phyloP scores from a whole-genome alignment of 2,329 filamentous ascomycete genomes.

The Blastomyces emzantsi region DNA sequence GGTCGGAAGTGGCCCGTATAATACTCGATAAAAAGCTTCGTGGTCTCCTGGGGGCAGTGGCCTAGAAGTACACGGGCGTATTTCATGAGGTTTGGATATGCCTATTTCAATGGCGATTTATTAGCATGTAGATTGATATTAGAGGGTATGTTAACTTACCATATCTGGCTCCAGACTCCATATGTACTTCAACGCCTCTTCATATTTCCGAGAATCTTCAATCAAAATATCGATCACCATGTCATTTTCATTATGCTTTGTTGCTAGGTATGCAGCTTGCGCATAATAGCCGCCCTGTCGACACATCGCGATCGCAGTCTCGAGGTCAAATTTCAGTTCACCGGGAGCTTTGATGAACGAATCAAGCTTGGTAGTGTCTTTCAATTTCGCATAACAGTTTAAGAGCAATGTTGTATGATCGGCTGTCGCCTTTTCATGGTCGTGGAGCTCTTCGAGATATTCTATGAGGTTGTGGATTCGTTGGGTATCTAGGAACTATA shows the following conservation, averaged over 20 bases:
- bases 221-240: constrained; percentile 93
- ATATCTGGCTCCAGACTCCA: constrained; percentile 73
- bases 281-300: constrained; percentile 94
- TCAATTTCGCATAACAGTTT: constrained; percentile 96
- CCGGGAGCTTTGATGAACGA: constrained; percentile 93
- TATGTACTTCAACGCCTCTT: constrained; percentile 82
- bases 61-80: constrained; percentile 87
- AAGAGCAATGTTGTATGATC: constrained; percentile 91
- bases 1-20: constrained; percentile 80
- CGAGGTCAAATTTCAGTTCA: constrained; percentile 90
- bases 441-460: constrained; percentile 92
- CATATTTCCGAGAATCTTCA: constrained; percentile 86
- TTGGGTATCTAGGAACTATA: constrained; percentile 86
- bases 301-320: constrained; percentile 96
- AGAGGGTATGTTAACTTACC: constrained; percentile 42
- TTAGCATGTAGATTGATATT: neutral
- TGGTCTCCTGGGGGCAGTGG: constrained; percentile 73
- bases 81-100: constrained; percentile 85
- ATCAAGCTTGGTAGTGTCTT: constrained; percentile 93
- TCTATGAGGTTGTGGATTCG: constrained; percentile 95
- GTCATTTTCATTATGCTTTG: constrained; percentile 87
- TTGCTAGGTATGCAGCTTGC: constrained; percentile 89
- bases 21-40: constrained; percentile 84
- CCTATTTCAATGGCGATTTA: constrained; percentile 38
- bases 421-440: constrained; percentile 83